phyloP scores from a whole-genome alignment of 345 rosid species.

The Hibiscus mutabilis region DNA sequence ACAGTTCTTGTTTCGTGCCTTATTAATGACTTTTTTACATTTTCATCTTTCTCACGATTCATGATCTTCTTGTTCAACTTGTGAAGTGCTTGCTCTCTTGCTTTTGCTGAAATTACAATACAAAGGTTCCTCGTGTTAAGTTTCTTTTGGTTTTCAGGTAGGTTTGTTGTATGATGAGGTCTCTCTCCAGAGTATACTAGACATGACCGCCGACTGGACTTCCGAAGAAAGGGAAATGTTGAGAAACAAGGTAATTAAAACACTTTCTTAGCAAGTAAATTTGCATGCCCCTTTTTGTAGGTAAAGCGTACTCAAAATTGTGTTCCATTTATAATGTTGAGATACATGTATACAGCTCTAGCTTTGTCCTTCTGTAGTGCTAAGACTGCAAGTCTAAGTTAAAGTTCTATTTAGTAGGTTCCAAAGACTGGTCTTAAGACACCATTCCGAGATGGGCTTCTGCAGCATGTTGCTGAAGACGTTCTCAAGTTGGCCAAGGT shows the following conservation, averaged over 20 bases:
- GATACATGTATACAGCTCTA: slow-evolving; percentile 1
- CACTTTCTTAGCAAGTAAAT: neutral
- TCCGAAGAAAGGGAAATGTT: slow-evolving; percentile 83
- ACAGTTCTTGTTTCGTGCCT: neutral
- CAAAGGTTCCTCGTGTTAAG: slow-evolving; percentile 11
- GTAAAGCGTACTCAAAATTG: neutral
- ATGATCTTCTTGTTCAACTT: neutral
- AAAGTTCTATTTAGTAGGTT: slow-evolving; percentile 42
- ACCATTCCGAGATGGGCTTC: slow-evolving; percentile 78
- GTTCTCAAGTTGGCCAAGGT: slow-evolving; percentile 78
- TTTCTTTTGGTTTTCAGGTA: slow-evolving; percentile 45
- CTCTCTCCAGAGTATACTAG: slow-evolving; percentile 66
- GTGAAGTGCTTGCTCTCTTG: neutral
- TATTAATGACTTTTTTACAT: neutral
- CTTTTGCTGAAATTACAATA: neutral
- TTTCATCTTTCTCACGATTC: neutral
- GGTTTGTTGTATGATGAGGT: slow-evolving; percentile 85
- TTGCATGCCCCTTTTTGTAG: neutral
- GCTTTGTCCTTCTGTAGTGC: neutral
- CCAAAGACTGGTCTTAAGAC: slow-evolving; percentile 80
- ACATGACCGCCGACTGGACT: slow-evolving; percentile 91
- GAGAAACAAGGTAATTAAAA: slow-evolving; percentile 62
- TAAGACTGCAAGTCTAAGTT: slow-evolving; percentile 17
- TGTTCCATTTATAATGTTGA: neutral
- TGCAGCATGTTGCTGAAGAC: slow-evolving; percentile 78